Conservation (phyloP, 192 early-diverging fungal genomes). For the Linnemannia elongata region DNA sequence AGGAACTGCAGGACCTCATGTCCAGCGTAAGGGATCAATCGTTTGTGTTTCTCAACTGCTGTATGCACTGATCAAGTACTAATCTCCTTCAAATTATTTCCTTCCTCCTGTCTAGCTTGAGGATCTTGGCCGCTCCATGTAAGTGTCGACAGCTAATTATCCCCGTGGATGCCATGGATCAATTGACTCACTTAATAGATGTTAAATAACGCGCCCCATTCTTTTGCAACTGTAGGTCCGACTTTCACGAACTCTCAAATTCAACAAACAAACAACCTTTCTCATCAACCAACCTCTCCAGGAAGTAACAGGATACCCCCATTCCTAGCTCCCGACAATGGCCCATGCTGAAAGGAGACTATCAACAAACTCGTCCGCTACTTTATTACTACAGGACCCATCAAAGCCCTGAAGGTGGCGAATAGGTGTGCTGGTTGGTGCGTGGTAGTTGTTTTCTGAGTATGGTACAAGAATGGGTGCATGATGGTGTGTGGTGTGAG, state of each 20-base stretch:
- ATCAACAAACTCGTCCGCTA: neutral
- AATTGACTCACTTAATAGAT: neutral
- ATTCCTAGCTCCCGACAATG: too few species aligned
- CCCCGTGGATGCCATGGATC: neutral
- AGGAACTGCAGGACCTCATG: constrained; percentile 52
- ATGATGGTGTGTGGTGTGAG: neutral
- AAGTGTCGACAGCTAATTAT: neutral
- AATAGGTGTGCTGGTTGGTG: neutral
- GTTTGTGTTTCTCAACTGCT: too few species aligned
- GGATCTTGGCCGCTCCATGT: constrained; percentile 51
- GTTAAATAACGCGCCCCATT: neutral
- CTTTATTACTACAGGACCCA: neutral
- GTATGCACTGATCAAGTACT: neutral
- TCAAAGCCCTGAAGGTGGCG: neutral
- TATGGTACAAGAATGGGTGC: neutral
- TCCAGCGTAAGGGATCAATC: constrained; percentile 29
- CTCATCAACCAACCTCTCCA: constrained; percentile 16
- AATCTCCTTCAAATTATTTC: neutral
- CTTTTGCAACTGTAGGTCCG: constrained; percentile 27
- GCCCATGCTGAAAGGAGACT: too few species aligned
- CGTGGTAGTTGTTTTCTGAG: neutral
- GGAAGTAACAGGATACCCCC: neutral
- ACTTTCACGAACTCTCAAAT: constrained; percentile 54
- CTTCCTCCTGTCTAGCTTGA: constrained; percentile 21
- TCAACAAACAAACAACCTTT: constrained; percentile 35